Base-by-base conservation (phyloP, 305 asterid genomes). In the Salvia sclarea region DNA sequence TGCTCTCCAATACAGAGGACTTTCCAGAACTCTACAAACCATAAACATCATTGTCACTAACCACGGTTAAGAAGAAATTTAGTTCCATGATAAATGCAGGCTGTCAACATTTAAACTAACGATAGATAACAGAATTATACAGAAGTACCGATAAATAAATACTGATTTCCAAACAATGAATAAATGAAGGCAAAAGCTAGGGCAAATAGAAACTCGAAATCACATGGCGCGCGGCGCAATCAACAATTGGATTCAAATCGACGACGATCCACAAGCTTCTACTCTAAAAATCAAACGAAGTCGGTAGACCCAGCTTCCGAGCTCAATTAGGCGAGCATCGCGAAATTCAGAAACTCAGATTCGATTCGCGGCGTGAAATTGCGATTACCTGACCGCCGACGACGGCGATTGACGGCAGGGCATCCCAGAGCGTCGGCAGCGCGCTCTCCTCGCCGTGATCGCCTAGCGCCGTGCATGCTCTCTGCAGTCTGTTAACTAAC, bases 381-480 rank as follows among this genome's bases (percentile, higher is more conserved):
- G 38, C 4, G 67, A 47, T 59, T 40, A 88, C 96, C 95, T 87
- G 95, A 55, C 96, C 96, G 38, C 95, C 95, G 76, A 89, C 92
- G 82, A 87, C 95, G 68, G 95, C 96, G 40, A 89, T 87, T 30
- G 95, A 85, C 66, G 92, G 95, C 56, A 89, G 78, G 20, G 96
- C 88, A 56, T 89, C 96, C 96, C 96, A 89, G 35, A 89, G 92
- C 67, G 96, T 85, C 65, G 95, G 96, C 82, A 89, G 52, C 16
- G 90, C 79, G 72, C 81, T 83, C 58, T 82, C 95, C 37, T 89
- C 95, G 9, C 95, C 96, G 35, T 87, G 86, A 82, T 89, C 96
- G 12, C 96, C 96, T 7, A 89, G 83, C 68, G 96, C 95, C 20
- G 96, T 89, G 78, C 96, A 89, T 9, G 96, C 96, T 78, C 89